Evolutionary conservation across 1,284 basidiomycete species (phyloP), one percentile per base, ranked within the genome.

Genomic region (Wallemia hederae): DNA sequence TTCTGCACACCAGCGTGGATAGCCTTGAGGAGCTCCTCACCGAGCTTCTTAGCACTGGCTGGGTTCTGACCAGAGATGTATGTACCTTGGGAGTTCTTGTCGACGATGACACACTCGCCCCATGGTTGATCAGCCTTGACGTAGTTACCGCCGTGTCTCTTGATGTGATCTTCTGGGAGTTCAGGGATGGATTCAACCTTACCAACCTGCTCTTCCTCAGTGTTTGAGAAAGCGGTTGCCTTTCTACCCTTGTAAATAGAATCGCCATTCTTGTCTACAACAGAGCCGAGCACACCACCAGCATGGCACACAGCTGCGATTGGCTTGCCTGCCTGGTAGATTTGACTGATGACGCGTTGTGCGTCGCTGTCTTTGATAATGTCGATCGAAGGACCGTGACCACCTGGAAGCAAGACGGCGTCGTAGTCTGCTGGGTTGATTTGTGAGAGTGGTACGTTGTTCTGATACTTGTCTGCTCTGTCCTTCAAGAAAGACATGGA

Each of bases 401-500:
- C 85, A 56, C 85, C 85, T 60, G 82, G 75, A 68, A 84, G 84
- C 71, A 84, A 87, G 63, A 88, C 72, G 15, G 79, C 84, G 61
- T 76, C 79, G 66, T 83, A 88, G 64, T 82, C 78, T 15, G 72
- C 68, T 1, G 69, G 70, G 59, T 77, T 74, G 65, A 86, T 75
- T 1, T 80, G 76, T 0, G 74, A 71, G 59, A 87, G 73, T 69
- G 75, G 77, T 70, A 80, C 78, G 2, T 82, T 78, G 59, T 72
- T 68, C 59, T 68, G 73, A 24, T 67, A 61, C 63, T 77, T 74
- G 59, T 81, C 79, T 27, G 73, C 74, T 1, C 70, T 65, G 67
- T 85, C 82, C 1, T 74, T 70, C 62, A 83, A 70, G 74, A 86
- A 88, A 61, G 76, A 75, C 62, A 75, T 70, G 60, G 73, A 73